phyloP scores from a whole-genome alignment of 768 basidiomycete species.

The Russula griseocarnosa region DNA sequence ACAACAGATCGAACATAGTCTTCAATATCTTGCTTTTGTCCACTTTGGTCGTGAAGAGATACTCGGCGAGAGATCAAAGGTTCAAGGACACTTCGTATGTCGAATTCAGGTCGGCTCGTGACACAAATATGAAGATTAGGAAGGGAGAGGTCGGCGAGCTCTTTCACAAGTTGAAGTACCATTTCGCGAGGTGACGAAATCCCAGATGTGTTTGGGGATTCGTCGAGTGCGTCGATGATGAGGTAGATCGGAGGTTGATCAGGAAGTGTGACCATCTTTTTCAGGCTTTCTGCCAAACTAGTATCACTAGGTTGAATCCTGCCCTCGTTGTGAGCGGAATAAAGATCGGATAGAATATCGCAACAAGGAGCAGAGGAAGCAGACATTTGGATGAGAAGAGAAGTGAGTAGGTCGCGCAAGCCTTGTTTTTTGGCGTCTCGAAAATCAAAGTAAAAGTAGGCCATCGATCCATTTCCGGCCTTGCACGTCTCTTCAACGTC shows the following conservation, averaged over 20 bases:
- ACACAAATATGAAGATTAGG: slow-evolving; percentile 7
- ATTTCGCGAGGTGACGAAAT: not conserved
- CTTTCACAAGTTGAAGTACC: slow-evolving; percentile 1
- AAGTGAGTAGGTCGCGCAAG: not conserved
- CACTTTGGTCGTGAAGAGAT: slow-evolving; percentile 2
- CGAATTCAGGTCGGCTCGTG: slow-evolving; percentile 11
- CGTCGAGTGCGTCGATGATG: slow-evolving; percentile 12
- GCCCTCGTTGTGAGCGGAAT: not conserved
- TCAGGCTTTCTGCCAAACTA: not conserved
- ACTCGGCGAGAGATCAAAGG: not conserved
- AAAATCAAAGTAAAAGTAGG: slow-evolving; percentile 9
- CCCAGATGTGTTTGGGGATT: not conserved
- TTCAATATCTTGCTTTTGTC: slow-evolving; percentile 3
- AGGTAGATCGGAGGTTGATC: slow-evolving; percentile 1
- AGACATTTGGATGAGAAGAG: slow-evolving; percentile 8
- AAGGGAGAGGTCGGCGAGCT: not conserved
- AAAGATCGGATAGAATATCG: not conserved
- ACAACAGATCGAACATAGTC: not conserved
- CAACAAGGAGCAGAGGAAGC: not conserved
- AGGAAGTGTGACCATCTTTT: slow-evolving; percentile 3
- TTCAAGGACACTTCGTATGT: slow-evolving; percentile 5
- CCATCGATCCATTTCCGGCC: not conserved
- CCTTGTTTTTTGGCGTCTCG: not conserved
- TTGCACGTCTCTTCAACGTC: not conserved
- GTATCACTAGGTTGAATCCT: not conserved